Evolutionary conservation across 169 alveolate genomes (phyloP), one percentile per base, ranked within the genome.

Genomic region (Plasmodium knowlesi): DNA sequence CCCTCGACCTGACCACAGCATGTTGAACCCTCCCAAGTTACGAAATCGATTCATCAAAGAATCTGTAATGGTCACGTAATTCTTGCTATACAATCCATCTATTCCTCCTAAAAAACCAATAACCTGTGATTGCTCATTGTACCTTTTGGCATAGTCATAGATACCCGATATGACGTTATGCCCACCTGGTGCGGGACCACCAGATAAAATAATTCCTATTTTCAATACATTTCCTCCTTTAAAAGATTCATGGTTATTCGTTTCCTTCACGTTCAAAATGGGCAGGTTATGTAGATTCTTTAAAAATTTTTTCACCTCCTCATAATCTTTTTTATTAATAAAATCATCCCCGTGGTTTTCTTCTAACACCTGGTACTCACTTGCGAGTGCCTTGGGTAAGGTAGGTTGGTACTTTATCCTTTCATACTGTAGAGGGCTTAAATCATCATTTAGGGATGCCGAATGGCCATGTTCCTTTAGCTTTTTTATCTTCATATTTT

Each of bases 121-220:
- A 12, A 98, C 96, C 88, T 97, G 98, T 41, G 98, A 96, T 12
- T 98, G 98, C 78, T 98, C 97, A 92, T 98, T 97, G 34, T 97
- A 96, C 82, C 95, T 72, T 84, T 98, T 98, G 67, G 98, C 96
- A 93, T 97, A 98, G 85, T 99, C 99, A 91, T 95, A 99, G 3
- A 98, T 96, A 39, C 99, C 99, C 3, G 99, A 97, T 53, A 99
- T 98, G 37, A 99, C 99, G 93, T 99, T 99, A 95, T 99, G 99
- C 2, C 99, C 99, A 32, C 99, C 99, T 0, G 99, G 99, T 3
- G 99, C 99, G 84, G 99, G 99, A 8, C 99, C 99, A 39, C 99
- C 99, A 53, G 99, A 97, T n/a, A 99, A 97, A 3, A 99, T 99
- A 54, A 98, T 98, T 19, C 99, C 99, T 10, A 99, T 98, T 89